phyloP scores from a whole-genome alignment of 2,329 filamentous ascomycete genomes.

The Stromatinia cepivora region DNA sequence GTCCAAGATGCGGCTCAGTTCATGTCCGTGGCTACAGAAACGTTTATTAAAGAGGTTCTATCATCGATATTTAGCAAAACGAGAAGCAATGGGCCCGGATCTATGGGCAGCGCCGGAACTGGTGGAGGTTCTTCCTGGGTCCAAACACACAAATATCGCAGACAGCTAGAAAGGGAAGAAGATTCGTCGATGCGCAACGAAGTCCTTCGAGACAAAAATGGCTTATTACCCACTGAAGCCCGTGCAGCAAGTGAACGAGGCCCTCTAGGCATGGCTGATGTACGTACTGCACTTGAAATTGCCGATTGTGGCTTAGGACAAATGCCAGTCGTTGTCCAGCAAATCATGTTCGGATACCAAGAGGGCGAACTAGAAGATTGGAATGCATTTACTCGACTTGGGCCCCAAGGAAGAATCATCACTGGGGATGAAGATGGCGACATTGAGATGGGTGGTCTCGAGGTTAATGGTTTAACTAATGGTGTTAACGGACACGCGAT shows the following conservation, averaged over 20 bases:
- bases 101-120: constrained; percentile 60
- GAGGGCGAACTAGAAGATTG: constrained; percentile 74
- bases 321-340: constrained; percentile 72
- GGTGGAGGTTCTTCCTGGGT: constrained; percentile 70
- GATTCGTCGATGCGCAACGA: constrained; percentile 71
- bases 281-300: constrained; percentile 73
- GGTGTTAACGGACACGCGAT: constrained; percentile 45
- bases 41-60: constrained; percentile 66
- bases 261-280: constrained; percentile 73
- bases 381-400: constrained; percentile 53
- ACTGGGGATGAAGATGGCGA: constrained; percentile 41
- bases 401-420: constrained; percentile 41
- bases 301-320: constrained; percentile 74
- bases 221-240: constrained; percentile 77
- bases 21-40: constrained; percentile 65
- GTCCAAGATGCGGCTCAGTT: constrained; percentile 61
- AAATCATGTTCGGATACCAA: constrained; percentile 68
- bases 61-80: constrained; percentile 64
- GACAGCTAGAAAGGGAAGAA: constrained; percentile 75
- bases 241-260: constrained; percentile 71
- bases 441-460: constrained; percentile 41
- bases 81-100: constrained; percentile 63
- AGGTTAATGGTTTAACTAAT: constrained; percentile 41
- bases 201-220: constrained; percentile 70
- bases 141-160: constrained; percentile 75